Conservation (phyloP, 2,329 filamentous ascomycete genomes). For the Nigrospora osmanthi region DNA sequence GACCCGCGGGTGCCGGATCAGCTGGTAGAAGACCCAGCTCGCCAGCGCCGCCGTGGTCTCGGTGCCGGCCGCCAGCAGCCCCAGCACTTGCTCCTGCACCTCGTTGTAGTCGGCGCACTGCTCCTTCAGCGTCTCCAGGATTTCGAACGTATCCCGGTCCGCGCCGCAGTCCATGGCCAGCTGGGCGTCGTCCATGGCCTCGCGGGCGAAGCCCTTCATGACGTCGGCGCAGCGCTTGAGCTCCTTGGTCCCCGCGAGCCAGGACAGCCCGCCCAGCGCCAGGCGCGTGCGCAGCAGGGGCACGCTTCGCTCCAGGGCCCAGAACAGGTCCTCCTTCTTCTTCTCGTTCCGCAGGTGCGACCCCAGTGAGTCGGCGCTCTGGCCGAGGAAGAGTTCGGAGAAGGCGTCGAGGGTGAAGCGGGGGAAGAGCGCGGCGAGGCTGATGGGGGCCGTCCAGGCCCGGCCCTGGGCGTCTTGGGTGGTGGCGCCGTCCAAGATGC, state of each 20-base stretch:
- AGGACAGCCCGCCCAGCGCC: not conserved
- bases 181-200: not conserved
- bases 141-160: not conserved
- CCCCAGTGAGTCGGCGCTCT: constrained; percentile 19
- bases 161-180: not conserved
- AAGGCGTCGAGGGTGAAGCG: constrained; percentile 44
- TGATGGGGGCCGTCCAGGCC: not conserved
- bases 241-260: not conserved
- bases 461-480: not conserved
- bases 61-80: constrained; percentile 17
- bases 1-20: constrained; percentile 14
- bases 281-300: not conserved
- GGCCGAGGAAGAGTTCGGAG: constrained; percentile 49
- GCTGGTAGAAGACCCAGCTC: constrained; percentile 16
- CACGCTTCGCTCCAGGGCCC: not conserved
- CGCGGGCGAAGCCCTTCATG: not conserved
- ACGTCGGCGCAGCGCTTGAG: not conserved
- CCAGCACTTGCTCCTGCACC: not conserved
- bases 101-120: not conserved
- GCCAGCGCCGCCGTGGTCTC: constrained; percentile 27
- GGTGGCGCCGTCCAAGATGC: not conserved
- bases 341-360: not conserved
- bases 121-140: not conserved
- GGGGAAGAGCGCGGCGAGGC: constrained; percentile 35
- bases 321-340: not conserved